phyloP scores from a whole-genome alignment of 2,329 filamentous ascomycete species.

The Trichocomaceae sp. region DNA sequence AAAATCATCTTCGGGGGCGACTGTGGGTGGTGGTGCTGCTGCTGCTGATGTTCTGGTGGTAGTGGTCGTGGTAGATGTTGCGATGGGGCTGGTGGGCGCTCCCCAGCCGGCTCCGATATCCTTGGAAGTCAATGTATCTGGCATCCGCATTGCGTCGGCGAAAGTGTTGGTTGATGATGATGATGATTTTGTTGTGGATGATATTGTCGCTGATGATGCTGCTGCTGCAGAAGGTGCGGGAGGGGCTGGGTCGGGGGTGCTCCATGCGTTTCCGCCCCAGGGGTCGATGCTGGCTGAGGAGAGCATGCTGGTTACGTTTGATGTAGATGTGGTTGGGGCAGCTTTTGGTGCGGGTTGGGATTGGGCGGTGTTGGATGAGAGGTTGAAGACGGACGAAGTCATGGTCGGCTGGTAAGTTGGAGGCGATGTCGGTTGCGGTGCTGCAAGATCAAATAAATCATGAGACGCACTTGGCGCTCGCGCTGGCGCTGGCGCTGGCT shows the following conservation, averaged over 20 bases:
- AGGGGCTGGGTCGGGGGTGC: slow-evolving; percentile 53
- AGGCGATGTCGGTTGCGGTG: slow-evolving; percentile 36
- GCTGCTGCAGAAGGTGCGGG: slow-evolving; percentile 28
- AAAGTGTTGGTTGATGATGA: not conserved
- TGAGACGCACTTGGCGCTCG: slow-evolving; percentile 46
- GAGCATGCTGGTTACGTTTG: slow-evolving; percentile 37
- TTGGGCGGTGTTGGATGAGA: slow-evolving; percentile 51
- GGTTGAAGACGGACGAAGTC: slow-evolving; percentile 69
- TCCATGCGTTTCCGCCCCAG: slow-evolving; percentile 87
- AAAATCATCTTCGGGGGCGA: slow-evolving; percentile 88
- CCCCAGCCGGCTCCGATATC: slow-evolving; percentile 64
- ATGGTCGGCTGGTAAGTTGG: slow-evolving; percentile 36
- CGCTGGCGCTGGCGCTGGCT: slow-evolving; percentile 35
- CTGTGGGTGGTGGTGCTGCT: slow-evolving; percentile 50
- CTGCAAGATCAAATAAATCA: too few relatives aligned
- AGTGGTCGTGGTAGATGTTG: not conserved
- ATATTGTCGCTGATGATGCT: not conserved
- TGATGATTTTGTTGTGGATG: not conserved
- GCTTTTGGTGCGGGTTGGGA: slow-evolving; percentile 30
- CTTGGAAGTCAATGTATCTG: slow-evolving; percentile 46
- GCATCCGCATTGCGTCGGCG: slow-evolving; percentile 30
- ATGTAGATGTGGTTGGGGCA: slow-evolving; percentile 33
- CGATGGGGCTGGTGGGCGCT: slow-evolving; percentile 28
- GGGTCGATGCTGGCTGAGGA: slow-evolving; percentile 54
- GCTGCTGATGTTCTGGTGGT: slow-evolving; percentile 23